Percentiles rank a stretch among this genome's conserved stretches.
These are phyloP conservation scores for Beauveria pseudobassiana DNA, from an alignment of 2,329 filamentous ascomycete species.

Conservation along the genomic window DNA sequence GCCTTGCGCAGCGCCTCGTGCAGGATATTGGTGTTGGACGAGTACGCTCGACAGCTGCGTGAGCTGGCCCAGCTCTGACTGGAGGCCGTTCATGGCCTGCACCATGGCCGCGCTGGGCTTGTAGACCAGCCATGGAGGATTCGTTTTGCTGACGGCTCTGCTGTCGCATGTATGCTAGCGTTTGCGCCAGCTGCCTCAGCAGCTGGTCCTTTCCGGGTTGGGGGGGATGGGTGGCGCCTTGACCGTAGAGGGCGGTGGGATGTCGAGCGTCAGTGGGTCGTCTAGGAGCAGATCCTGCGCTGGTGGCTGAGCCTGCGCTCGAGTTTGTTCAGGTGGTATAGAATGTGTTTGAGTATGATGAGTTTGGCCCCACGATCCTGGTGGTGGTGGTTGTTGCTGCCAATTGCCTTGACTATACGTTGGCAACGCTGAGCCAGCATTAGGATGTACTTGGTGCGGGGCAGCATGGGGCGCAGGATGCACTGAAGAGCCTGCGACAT, in stretches of 20 bases:
- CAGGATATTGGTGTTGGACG: conserved; percentile 71
- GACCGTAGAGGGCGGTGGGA: conserved; percentile 41
- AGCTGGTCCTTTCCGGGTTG: conserved; percentile 89
- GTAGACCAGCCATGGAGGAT: conserved; percentile 65
- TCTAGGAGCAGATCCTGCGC: conserved; percentile 48
- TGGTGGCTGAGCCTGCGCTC: conserved; percentile 18
- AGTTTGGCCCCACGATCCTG: conserved; percentile 18
- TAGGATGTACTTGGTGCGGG: background rate
- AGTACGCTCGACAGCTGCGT: conserved; percentile 64
- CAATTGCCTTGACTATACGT: conserved; percentile 19
- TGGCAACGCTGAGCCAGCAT: conserved; percentile 11
- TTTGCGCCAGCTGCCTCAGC: conserved; percentile 64
- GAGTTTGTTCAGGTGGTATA: conserved; percentile 19
- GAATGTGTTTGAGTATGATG: conserved; percentile 22
- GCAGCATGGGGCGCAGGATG: background rate
- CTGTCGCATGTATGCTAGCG: conserved; percentile 61
- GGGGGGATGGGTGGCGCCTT: conserved; percentile 82
- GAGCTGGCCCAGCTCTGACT: conserved; percentile 66
- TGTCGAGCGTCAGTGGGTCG: conserved; percentile 44
- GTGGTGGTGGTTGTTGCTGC: conserved; percentile 15
- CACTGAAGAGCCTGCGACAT: background rate
- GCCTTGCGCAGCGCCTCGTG: conserved; percentile 71
- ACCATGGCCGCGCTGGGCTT: conserved; percentile 74
- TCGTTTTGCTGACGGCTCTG: conserved; percentile 64
- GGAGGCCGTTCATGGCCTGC: conserved; percentile 58